Base-by-base conservation (phyloP, 2,329 filamentous ascomycete species). In the Raffaelea arxii region DNA sequence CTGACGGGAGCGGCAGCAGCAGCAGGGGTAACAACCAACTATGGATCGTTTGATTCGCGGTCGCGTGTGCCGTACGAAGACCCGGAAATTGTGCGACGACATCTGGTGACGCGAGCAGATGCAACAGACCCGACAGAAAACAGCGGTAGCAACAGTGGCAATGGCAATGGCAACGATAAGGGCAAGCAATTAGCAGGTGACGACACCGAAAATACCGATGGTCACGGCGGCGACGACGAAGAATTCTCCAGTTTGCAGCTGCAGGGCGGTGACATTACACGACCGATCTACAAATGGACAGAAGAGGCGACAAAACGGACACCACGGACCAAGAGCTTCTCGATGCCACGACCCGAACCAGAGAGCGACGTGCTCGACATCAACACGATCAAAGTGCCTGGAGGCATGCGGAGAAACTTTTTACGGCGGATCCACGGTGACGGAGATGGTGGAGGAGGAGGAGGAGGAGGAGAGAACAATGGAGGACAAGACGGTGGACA, bases 251-350 rank as follows among this genome's bases (percentile, higher is more conserved):
- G 92, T 65, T 66, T 98, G 61, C 82, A 83, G 60, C 70, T 98
- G 41, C 94, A 97, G 62, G 92, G 92, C 50, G 92, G 92, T 53
- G 92, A 98, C 62, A 84, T 96, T 48, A 96, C 91, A 22, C 76
- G 92, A 50, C 87, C 91, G 46, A 94, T 98, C 56, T 98, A 98
- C 70, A 84, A 87, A 56, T 98, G 94, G 87, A 88, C 89, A 6
- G 89, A 97, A 63, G 86, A 94, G 61, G 85, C 85, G 44, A 94
- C 59, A 72, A 75, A 72, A 50, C 78, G 78, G 56, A 71, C 80
- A 58, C 78, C 83, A 56, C 80, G 91, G 56, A 95, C 90, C 66
- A 84, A 90, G 68, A 97, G 90, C 64, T 96, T 96, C 62, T 81
- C 83, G 56, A 68, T 86, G 40, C 74, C 84, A 30, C 77, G 88